Base-by-base conservation (phyloP, 2,329 filamentous ascomycete genomes). In the Dactylellina parvicollis region DNA sequence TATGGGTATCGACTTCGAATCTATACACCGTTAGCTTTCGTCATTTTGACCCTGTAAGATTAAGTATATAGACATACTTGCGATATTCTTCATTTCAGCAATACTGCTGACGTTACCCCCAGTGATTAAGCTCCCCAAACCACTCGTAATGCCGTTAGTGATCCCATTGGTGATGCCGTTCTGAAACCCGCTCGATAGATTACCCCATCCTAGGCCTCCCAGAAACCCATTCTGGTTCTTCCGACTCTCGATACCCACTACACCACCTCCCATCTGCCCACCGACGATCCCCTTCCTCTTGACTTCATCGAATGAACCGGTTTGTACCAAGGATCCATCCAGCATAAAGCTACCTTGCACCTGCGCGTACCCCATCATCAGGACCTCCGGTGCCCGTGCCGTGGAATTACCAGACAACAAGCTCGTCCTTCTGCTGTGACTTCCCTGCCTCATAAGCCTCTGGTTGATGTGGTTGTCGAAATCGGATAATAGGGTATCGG, bases 341-440 rank as follows among this genome's bases (percentile, higher is more conserved):
- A 99, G 82, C 0, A 89, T 92, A 77, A 99, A 99, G 0, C 91
- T 93, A 2, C 95, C 95, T 80, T 92, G 91, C 1, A 98, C 87
- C 78, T 99, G 95, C 1, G 92, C 94, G 81, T 96, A 99, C 0
- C 93, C 95, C 95, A 99, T 99, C 88, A 99, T 96, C 60, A 99
- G 82, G 0, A 90, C 89, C 79, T 98, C 93, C 0, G 91, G 88
- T 38, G 84, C 80, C 77, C 82, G 83, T 40, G 83, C 79, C 49
- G 75, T 75, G 12, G 75, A 64, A 38, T 75, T 76, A 9, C 69
- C 69, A 36, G 69, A 73, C n/a, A 78, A 60, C 30, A 78, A 59
- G 40, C 77, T 78, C 34, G 79, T 79, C 38, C 77, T 77, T 26
- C 80, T 78, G 44, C 77, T 78, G 56, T 80, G 79, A 50, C 80